These are phyloP conservation scores for Babesia sp. DNA, from an alignment of 169 alveolate genomes.

Conservation along the genomic window DNA sequence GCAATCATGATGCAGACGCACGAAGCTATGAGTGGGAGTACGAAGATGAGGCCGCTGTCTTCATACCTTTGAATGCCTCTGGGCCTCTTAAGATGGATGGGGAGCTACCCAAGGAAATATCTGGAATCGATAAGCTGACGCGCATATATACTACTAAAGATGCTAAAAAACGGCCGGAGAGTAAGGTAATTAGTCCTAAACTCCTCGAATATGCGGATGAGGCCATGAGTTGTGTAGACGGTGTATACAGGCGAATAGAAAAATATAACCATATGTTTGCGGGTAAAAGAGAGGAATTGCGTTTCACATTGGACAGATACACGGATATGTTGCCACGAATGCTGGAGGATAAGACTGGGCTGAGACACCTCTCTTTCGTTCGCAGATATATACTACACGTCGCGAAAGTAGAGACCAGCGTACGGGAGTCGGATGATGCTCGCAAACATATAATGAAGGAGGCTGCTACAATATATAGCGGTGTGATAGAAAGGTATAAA, in stretches of 20 bases:
- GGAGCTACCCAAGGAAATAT: not conserved
- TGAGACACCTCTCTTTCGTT: constrained; percentile 9
- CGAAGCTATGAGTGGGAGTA: not conserved
- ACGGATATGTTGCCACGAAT: constrained; percentile 6
- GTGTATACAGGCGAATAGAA: constrained; percentile 16
- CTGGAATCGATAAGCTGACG: constrained; percentile 11
- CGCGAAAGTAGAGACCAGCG: not conserved
- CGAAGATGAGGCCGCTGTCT: not conserved
- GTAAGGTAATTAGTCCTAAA: not conserved
- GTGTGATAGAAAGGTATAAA: not conserved
- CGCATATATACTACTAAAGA: not conserved
- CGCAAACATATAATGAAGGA: not conserved
- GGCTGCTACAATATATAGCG: constrained; percentile 1
- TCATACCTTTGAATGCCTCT: constrained; percentile 7
- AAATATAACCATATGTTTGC: constrained; percentile 17
- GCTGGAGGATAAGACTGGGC: constrained; percentile 11
- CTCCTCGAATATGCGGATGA: constrained; percentile 22
- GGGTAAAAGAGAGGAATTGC: constrained; percentile 13
- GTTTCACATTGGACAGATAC: not conserved
- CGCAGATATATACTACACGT: constrained; percentile 20
- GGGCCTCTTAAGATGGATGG: not conserved
- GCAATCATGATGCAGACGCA: not conserved
- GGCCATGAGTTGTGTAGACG: constrained; percentile 7
- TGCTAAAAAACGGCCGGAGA: not conserved
- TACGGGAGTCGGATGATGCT: not conserved